Conservation (phyloP, 1,139 yeast genomes). For the Geotrichum australiense region DNA sequence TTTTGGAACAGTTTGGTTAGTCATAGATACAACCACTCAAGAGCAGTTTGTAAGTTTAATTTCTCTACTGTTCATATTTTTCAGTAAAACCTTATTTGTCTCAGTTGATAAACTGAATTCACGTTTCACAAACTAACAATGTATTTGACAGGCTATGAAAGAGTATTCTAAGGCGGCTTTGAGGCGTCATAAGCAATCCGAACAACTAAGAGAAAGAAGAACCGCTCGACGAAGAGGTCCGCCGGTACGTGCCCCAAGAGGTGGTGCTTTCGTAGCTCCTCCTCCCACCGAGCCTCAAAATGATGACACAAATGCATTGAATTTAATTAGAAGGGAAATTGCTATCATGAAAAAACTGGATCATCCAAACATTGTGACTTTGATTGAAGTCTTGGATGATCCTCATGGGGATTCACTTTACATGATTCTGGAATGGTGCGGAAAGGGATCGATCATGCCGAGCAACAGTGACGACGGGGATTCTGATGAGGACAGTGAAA, state of each 20-base stretch:
- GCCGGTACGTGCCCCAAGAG: not conserved
- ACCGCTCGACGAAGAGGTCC: slow-evolving; percentile 19
- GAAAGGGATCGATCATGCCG: slow-evolving; percentile 38
- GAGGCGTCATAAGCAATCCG: slow-evolving; percentile 43
- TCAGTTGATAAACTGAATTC: not conserved
- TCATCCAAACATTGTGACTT: slow-evolving; percentile 75
- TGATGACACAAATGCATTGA: slow-evolving; percentile 25
- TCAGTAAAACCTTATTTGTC: not conserved
- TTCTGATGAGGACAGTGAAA: slow-evolving; percentile 20
- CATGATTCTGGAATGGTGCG: slow-evolving; percentile 71
- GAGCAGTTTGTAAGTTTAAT: slow-evolving; percentile 36
- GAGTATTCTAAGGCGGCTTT: slow-evolving; percentile 42
- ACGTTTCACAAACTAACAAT: not conserved
- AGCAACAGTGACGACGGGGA: slow-evolving; percentile 21
- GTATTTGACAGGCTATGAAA: slow-evolving; percentile 52
- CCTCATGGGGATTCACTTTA: slow-evolving; percentile 61
- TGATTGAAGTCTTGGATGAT: slow-evolving; percentile 74
- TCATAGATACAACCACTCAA: slow-evolving; percentile 47
- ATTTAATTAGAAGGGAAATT: slow-evolving; percentile 63
- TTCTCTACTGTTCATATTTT: not conserved
- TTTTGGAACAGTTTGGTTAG: slow-evolving; percentile 83
- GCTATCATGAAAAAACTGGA: slow-evolving; percentile 72
- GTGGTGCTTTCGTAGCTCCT: not conserved
- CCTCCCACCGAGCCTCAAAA: slow-evolving; percentile 14
- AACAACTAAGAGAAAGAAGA: slow-evolving; percentile 29